Conservation (phyloP, 257 asterid genomes). For the Lycium ferocissimum region DNA sequence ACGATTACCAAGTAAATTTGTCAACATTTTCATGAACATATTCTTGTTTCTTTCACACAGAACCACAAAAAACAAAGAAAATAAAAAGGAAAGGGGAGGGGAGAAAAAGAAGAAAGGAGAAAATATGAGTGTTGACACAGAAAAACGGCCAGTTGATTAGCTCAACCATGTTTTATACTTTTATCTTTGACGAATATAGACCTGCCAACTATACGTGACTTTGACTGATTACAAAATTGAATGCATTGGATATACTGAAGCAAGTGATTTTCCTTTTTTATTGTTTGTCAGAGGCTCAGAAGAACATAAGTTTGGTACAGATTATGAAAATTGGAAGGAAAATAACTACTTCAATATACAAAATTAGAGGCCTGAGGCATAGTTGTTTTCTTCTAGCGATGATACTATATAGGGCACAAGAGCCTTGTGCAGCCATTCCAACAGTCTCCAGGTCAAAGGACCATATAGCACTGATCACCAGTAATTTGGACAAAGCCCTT, state of each 20-base stretch:
- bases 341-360: neutral
- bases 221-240: neutral
- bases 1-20: no score
- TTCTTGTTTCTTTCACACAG: neutral
- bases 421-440: neutral
- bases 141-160: neutral
- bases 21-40: neutral
- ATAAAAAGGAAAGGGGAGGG: neutral
- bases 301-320: neutral
- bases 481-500: neutral
- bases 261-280: neutral
- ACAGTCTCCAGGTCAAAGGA: constrained; percentile 1
- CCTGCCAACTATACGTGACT: neutral
- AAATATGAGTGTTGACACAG: neutral
- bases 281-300: neutral
- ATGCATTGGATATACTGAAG: neutral
- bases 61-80: neutral
- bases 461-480: constrained; percentile 1
- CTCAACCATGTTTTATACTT: neutral
- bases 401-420: neutral
- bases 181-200: constrained; percentile 5
- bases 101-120: neutral
- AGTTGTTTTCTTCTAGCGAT: neutral
- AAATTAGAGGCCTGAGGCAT: neutral
- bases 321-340: neutral